phyloP scores from a whole-genome alignment of 768 basidiomycete species.

The Thelephora aurantiotincta region DNA sequence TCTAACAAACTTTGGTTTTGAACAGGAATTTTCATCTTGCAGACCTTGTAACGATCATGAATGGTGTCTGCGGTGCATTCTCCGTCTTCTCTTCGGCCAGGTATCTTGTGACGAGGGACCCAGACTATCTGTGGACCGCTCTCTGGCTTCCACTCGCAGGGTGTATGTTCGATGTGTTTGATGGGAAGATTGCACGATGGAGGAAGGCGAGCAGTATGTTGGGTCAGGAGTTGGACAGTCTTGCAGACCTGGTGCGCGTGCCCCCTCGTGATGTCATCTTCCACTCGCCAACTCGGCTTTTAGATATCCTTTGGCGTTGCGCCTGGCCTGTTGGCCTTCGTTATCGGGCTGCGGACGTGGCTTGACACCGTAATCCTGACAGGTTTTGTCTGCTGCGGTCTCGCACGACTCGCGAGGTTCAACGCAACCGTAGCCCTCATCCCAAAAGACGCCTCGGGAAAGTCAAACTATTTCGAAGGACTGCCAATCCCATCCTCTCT shows the following conservation, averaged over 20 bases:
- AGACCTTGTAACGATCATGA: slow-evolving; percentile 97
- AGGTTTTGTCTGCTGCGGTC: slow-evolving; percentile 88
- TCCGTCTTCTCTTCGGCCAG: slow-evolving; percentile 89
- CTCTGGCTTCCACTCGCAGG: slow-evolving; percentile 82
- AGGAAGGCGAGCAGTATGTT: slow-evolving; percentile 90
- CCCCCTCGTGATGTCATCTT: slow-evolving; percentile 2
- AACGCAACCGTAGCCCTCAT: slow-evolving; percentile 95
- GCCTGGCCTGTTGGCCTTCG: slow-evolving; percentile 85
- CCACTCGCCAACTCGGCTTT: neutral
- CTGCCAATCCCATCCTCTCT: slow-evolving; percentile 92
- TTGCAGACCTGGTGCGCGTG: slow-evolving; percentile 78
- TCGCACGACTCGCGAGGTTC: slow-evolving; percentile 94
- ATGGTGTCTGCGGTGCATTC: slow-evolving; percentile 94
- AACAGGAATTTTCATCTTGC: slow-evolving; percentile 91
- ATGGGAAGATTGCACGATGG: slow-evolving; percentile 97
- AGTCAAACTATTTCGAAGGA: slow-evolving; percentile 92
- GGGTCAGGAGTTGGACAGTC: slow-evolving; percentile 93
- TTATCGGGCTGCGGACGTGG: slow-evolving; percentile 79
- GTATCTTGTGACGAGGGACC: slow-evolving; percentile 72
- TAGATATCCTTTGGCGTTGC: slow-evolving; percentile 98
- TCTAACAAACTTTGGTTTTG: slow-evolving; percentile 6
- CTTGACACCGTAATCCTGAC: slow-evolving; percentile 82
- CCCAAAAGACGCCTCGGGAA: slow-evolving; percentile 78
- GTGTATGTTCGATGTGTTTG: slow-evolving; percentile 94
- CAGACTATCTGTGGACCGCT: slow-evolving; percentile 75